Evolutionary conservation across 805 yeast genomes (phyloP).

Genomic region (Candida bentonensis): DNA sequence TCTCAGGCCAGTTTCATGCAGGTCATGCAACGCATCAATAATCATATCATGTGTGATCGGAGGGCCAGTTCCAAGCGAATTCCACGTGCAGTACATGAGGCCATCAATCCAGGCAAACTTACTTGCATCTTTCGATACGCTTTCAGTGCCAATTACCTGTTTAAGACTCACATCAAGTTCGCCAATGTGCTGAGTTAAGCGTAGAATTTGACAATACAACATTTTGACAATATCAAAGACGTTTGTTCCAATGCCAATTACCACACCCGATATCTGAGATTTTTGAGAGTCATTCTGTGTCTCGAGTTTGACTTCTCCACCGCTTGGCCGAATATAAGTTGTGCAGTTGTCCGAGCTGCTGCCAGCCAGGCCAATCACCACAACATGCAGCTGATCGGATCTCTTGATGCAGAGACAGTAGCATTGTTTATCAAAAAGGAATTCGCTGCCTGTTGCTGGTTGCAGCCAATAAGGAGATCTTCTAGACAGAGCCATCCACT

Average conservation of each 20-base stretch:
- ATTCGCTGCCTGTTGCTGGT: background rate
- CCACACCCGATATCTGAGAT: background rate
- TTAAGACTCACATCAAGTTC: background rate
- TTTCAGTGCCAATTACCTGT: background rate
- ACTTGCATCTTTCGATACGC: background rate
- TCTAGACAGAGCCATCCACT: background rate
- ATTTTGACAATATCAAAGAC: background rate
- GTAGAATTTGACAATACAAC: background rate
- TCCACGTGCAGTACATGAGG: slow-evolving; percentile 20
- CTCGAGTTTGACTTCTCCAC: background rate
- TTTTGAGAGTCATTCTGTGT: background rate
- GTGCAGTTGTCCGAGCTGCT: background rate
- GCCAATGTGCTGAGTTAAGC: background rate
- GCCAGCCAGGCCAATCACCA: background rate
- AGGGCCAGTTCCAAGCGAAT: slow-evolving; percentile 15
- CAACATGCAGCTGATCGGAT: background rate
- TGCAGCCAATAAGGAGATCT: background rate
- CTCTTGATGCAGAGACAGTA: background rate
- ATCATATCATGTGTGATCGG: slow-evolving; percentile 9
- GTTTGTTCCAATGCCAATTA: background rate
- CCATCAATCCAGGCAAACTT: slow-evolving; percentile 13
- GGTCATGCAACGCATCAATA: slow-evolving; percentile 11
- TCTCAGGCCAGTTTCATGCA: slow-evolving; percentile 12
- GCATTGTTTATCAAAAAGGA: background rate
- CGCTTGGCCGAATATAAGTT: background rate